A percentile compares a stretch with the other conserved stretches of the same genome.
phyloP scores from a whole-genome alignment of 164 flowering plant genomes.

The Cinnamomum chago region DNA sequence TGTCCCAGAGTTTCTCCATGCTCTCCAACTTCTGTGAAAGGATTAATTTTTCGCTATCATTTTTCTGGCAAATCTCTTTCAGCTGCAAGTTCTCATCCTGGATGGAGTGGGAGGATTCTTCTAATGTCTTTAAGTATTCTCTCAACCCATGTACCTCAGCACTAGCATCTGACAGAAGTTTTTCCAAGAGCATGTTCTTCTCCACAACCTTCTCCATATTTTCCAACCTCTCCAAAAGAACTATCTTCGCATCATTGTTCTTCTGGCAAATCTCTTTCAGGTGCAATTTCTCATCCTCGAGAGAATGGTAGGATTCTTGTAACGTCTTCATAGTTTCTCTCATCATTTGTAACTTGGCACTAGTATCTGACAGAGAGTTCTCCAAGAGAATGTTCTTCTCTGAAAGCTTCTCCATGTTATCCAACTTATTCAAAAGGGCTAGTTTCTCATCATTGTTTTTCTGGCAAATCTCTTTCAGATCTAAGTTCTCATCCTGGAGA shows the following conservation, averaged over 20 bases:
- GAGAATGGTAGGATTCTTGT: slow-evolving; percentile 50
- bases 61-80: background rate
- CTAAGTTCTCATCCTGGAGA: background rate
- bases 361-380: background rate
- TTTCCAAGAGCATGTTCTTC: slow-evolving; percentile 55
- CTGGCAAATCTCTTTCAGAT: background rate
- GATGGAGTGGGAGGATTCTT: background rate
- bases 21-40: background rate
- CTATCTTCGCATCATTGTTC: slow-evolving; percentile 14
- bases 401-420: background rate
- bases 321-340: slow-evolving; percentile 20
- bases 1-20: background rate
- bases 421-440: background rate
- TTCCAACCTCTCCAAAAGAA: slow-evolving; percentile 57
- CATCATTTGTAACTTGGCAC: slow-evolving; percentile 9
- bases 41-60: no score
- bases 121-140: slow-evolving; percentile 32
- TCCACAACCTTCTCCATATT: slow-evolving; percentile 59
- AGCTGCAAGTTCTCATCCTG: background rate
- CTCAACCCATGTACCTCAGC: slow-evolving; percentile 61
- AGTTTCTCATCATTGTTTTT: no score
- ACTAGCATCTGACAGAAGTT: slow-evolving; percentile 51
- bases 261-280: slow-evolving; percentile 44
- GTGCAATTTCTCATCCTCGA: slow-evolving; percentile 52
- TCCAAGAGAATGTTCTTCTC: background rate